Conservation (phyloP, 129 eudicot genomes). For the Lactuca sativa region DNA sequence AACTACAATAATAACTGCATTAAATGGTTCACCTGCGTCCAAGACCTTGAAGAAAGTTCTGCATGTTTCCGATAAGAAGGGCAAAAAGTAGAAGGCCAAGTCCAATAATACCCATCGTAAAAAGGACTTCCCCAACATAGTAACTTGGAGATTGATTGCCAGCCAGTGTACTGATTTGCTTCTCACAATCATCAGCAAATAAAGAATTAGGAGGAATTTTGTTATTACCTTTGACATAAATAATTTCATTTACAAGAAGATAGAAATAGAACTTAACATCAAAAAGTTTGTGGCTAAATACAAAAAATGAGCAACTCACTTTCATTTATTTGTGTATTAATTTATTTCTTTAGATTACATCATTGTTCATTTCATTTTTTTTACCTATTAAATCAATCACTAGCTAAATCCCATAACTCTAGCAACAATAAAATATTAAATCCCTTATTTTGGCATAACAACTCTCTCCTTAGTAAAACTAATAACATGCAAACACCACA, state of each 20-base stretch:
- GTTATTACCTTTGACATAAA: background rate
- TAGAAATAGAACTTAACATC: too few relatives aligned
- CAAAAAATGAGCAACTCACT: too few relatives aligned
- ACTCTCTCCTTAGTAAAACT: background rate
- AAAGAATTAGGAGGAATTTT: background rate
- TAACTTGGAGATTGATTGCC: slow-evolving; percentile 86
- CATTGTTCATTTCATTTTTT: too few relatives aligned
- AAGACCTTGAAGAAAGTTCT: slow-evolving; percentile 90
- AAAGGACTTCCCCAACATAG: slow-evolving; percentile 76
- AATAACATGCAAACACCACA: too few relatives aligned
- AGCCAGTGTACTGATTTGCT: slow-evolving; percentile 96
- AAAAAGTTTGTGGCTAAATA: too few relatives aligned
- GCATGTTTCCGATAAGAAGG: slow-evolving; percentile 93
- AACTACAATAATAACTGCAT: background rate
- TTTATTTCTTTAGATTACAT: too few relatives aligned
- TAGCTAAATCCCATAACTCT: too few relatives aligned
- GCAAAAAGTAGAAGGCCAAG: slow-evolving; percentile 90
- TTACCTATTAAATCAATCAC: too few relatives aligned
- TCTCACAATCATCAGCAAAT: slow-evolving; percentile 11
- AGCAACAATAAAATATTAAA: background rate
- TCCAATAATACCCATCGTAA: slow-evolving; percentile 76
- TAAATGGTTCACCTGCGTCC: slow-evolving; percentile 63
- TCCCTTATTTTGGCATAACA: background rate
- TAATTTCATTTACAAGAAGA: background rate
- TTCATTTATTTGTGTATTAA: too few relatives aligned